phyloP scores from a whole-genome alignment of 768 basidiomycete species.

The Macrolepiota albuminosa region DNA sequence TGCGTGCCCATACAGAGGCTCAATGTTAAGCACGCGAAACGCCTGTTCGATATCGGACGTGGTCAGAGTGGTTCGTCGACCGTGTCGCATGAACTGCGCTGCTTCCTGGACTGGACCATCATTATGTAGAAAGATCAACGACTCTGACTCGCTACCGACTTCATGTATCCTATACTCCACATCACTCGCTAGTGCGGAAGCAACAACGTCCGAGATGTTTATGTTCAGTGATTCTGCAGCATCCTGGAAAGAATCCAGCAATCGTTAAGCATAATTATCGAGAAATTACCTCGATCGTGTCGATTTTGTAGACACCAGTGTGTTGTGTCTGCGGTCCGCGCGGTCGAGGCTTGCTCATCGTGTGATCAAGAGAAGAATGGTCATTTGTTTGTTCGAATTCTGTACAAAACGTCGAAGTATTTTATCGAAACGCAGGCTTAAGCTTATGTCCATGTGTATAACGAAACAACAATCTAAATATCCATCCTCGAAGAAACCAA shows the following conservation, averaged over 20 bases:
- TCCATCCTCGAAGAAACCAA: too few species aligned
- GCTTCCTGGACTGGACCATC: constrained; percentile 62
- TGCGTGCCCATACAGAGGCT: constrained; percentile 88
- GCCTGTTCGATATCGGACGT: constrained; percentile 93
- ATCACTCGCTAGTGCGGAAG: constrained; percentile 86
- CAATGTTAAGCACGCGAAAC: constrained; percentile 90
- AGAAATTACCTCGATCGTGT: constrained; percentile 32
- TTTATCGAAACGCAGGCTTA: too few species aligned
- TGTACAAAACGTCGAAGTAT: too few species aligned
- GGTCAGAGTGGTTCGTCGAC: constrained; percentile 82
- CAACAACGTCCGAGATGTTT: constrained; percentile 73
- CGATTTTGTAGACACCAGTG: constrained; percentile 46
- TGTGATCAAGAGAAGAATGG: not conserved
- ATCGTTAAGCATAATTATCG: constrained; percentile 43
- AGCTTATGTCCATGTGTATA: too few species aligned
- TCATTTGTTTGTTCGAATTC: not conserved
- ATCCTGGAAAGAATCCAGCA: constrained; percentile 27
- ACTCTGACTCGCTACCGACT: constrained; percentile 35
- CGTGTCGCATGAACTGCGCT: constrained; percentile 94
- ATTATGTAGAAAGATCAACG: not conserved
- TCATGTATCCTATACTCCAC: constrained; percentile 96
- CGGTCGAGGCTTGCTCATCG: constrained; percentile 39
- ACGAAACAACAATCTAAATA: too few species aligned
- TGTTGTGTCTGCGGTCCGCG: constrained; percentile 37
- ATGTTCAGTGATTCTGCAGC: constrained; percentile 69